Evolutionary conservation across 352 stramenopile genomes (phyloP).

Genomic region (Elongisporangium senticosum): DNA sequence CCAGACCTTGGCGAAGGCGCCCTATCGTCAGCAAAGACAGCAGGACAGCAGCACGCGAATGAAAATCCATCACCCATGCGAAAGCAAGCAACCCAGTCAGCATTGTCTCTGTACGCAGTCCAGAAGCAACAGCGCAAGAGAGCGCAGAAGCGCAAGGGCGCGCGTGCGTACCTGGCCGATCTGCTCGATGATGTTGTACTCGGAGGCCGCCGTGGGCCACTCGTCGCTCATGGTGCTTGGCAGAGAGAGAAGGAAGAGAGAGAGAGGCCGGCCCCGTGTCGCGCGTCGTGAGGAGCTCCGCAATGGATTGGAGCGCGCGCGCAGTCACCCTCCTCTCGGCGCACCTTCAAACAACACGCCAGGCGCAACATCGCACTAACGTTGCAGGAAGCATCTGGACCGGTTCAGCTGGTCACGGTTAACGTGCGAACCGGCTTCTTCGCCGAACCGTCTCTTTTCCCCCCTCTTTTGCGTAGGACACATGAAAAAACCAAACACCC

Average conservation of each 20-base stretch:
- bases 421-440: too few species aligned
- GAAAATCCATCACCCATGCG: background rate
- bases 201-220: slow-evolving; percentile 75
- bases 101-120: background rate
- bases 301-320: background rate
- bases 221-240: slow-evolving; percentile 62
- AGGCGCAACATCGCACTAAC: background rate
- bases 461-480: too few species aligned
- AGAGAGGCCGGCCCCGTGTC: background rate
- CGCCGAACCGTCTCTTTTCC: too few species aligned
- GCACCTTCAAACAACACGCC: slow-evolving; percentile 2
- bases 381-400: slow-evolving; percentile 1
- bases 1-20: slow-evolving; percentile 98
- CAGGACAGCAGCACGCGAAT: too few species aligned
- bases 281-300: too few species aligned
- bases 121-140: background rate
- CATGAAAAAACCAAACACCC: background rate
- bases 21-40: slow-evolving; percentile 36
- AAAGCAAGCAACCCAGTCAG: background rate
- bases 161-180: slow-evolving; percentile 61
- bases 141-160: background rate
- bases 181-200: slow-evolving; percentile 89
- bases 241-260: background rate
- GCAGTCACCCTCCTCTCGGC: background rate
- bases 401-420: background rate